Percentiles rank a stretch among this genome's conserved stretches.
These are phyloP conservation scores for Pichia sp. DNA, from an alignment of 1,139 yeast species.

Conservation along the genomic window DNA sequence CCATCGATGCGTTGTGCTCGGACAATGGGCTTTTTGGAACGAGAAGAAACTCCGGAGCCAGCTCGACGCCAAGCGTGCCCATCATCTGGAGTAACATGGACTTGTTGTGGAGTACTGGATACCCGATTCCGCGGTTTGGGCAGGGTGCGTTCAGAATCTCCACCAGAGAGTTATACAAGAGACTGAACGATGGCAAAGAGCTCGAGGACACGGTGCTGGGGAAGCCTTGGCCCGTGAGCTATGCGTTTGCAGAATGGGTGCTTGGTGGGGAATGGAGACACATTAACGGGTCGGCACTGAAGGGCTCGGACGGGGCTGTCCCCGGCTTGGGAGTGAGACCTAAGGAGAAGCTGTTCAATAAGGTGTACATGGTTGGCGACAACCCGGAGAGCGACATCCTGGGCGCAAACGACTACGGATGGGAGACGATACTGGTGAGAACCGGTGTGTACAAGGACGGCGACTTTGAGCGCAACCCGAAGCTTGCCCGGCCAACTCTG, in stretches of 20 bases:
- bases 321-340: slow-evolving; percentile 39
- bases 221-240: slow-evolving; percentile 78
- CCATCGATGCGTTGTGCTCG: slow-evolving; percentile 66
- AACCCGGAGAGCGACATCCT: slow-evolving; percentile 88
- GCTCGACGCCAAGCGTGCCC: slow-evolving; percentile 61
- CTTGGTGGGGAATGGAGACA: slow-evolving; percentile 52
- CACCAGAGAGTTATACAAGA: slow-evolving; percentile 59
- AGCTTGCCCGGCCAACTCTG: slow-evolving; percentile 41
- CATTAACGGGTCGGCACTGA: slow-evolving; percentile 19
- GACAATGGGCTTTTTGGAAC: slow-evolving; percentile 66
- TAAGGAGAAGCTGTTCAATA: slow-evolving; percentile 39
- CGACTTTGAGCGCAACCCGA: slow-evolving; percentile 40
- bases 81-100: slow-evolving; percentile 84
- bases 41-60: slow-evolving; percentile 32
- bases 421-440: slow-evolving; percentile 78
- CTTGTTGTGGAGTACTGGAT: slow-evolving; percentile 86
- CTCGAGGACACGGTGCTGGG: slow-evolving; percentile 67
- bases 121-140: slow-evolving; percentile 75
- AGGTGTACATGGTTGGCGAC: slow-evolving; percentile 92
- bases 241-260: slow-evolving; percentile 74
- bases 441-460: slow-evolving; percentile 84
- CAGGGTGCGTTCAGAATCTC: slow-evolving; percentile 81
- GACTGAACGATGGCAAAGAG: slow-evolving; percentile 44
- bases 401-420: slow-evolving; percentile 84
- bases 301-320: slow-evolving; percentile 22